These are phyloP conservation scores for Hypoxylon trugodes DNA, from an alignment of 495 filamentous ascomycete genomes.

Conservation along the genomic window DNA sequence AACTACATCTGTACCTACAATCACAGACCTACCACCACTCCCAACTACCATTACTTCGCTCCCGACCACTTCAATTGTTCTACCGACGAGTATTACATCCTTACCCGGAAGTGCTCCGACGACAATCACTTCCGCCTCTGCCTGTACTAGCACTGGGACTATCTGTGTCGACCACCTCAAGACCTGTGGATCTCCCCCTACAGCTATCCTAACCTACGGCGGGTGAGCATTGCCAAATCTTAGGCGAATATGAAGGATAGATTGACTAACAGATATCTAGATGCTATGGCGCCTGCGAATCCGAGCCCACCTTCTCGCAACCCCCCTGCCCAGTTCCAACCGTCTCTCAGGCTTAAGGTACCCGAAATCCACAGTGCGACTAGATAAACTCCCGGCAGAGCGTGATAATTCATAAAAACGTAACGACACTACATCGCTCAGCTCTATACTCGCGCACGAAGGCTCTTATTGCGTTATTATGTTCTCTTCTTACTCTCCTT, in stretches of 20 bases:
- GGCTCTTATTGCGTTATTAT: neutral
- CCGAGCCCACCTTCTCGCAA: constrained; percentile 33
- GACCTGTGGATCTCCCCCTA: constrained; percentile 40
- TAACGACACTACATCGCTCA: neutral
- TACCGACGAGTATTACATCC: neutral
- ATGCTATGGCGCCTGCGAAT: constrained; percentile 38
- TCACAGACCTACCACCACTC: too few relatives aligned
- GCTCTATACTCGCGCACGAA: neutral
- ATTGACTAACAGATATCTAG: constrained; percentile 14
- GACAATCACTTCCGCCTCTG: constrained; percentile 1
- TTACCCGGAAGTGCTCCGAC: too few relatives aligned
- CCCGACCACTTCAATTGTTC: neutral
- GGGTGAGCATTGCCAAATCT: constrained; percentile 22
- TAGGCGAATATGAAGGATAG: neutral
- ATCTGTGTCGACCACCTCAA: constrained; percentile 34
- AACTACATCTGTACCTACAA: neutral
- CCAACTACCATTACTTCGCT: neutral
- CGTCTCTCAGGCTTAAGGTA: neutral
- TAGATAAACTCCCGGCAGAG: neutral
- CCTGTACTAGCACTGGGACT: constrained; percentile 37
- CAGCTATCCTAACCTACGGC: constrained; percentile 39
- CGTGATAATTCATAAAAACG: neutral
- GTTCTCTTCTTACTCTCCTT: too few relatives aligned
- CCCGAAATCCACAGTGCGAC: neutral
- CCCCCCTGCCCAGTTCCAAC: constrained; percentile 33